These are phyloP conservation scores for Suhomyces chickasaworum DNA, from an alignment of 1,139 yeast genomes.

Conservation along the genomic window DNA sequence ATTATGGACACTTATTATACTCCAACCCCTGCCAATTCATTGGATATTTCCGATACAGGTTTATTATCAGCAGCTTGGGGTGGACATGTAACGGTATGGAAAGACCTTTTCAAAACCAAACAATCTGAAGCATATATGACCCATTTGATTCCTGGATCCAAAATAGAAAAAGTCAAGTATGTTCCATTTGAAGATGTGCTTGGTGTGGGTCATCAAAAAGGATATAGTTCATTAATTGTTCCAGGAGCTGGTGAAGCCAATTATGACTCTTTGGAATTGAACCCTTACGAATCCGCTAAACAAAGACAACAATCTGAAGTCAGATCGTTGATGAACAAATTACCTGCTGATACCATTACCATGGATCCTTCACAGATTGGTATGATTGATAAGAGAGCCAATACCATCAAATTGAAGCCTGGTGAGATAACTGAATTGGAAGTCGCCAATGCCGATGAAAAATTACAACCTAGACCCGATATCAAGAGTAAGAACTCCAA, in stretches of 20 bases:
- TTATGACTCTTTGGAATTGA: constrained; percentile 89
- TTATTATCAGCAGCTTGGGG: constrained; percentile 91
- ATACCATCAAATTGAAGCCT: constrained; percentile 62
- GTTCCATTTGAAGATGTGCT: constrained; percentile 96
- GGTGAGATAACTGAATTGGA: constrained; percentile 51
- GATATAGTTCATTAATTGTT: constrained; percentile 76
- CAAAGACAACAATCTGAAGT: constrained; percentile 96
- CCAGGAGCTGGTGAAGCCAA: constrained; percentile 99
- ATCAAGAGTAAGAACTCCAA: constrained; percentile 82
- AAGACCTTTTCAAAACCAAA: constrained; percentile 62
- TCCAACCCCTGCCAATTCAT: constrained; percentile 83
- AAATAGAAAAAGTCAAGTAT: constrained; percentile 64
- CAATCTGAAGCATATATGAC: constrained; percentile 89
- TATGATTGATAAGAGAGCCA: constrained; percentile 72
- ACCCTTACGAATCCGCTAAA: constrained; percentile 88
- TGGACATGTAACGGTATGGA: constrained; percentile 89
- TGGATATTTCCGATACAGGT: constrained; percentile 86
- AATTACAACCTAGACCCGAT: constrained; percentile 55
- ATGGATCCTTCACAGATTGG: constrained; percentile 91
- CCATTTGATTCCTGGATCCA: constrained; percentile 79
- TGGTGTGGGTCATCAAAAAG: constrained; percentile 82
- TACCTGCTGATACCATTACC: constrained; percentile 89
- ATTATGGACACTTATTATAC: constrained; percentile 72
- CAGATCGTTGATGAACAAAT: constrained; percentile 78
- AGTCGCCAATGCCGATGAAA: constrained; percentile 37